Evolutionary conservation across 2,329 filamentous ascomycete genomes (phyloP).

Genomic region (Scedosporium boydii): DNA sequence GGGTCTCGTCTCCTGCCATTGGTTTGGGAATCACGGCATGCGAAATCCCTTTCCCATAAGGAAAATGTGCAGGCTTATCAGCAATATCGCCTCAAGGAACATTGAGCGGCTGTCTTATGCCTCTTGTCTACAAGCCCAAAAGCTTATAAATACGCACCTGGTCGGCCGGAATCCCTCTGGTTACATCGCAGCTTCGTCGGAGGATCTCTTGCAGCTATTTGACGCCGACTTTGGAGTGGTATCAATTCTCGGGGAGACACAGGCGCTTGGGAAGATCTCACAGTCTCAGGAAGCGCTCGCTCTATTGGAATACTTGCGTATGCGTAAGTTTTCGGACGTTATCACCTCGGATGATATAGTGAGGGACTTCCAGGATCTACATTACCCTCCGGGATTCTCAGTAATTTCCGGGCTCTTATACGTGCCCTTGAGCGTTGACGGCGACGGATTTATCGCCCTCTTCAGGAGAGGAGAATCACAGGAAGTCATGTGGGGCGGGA

Average conservation of each 20-base stretch:
- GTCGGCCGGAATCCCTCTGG: constrained; percentile 75
- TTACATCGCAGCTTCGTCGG: constrained; percentile 83
- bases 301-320: constrained; percentile 73
- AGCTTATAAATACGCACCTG: constrained; percentile 77
- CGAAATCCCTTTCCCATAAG: constrained; percentile 85
- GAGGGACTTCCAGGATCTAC: constrained; percentile 71
- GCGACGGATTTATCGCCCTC: constrained; percentile 81
- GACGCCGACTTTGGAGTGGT: constrained; percentile 80
- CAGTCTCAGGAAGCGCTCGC: constrained; percentile 76
- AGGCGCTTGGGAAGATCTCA: constrained; percentile 66
- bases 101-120: constrained; percentile 84
- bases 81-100: constrained; percentile 77
- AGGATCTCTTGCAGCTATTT: constrained; percentile 75
- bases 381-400: constrained; percentile 70
- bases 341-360: constrained; percentile 67
- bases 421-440: constrained; percentile 67
- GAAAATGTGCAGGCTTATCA: constrained; percentile 83
- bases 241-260: constrained; percentile 81
- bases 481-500: constrained; percentile 79
- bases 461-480: constrained; percentile 69
- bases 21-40: constrained; percentile 70
- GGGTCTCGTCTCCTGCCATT: constrained; percentile 81
- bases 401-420: constrained; percentile 70
- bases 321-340: constrained; percentile 66
- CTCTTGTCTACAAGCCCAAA: constrained; percentile 73